Evolutionary conservation across 179 eudicot genomes (phyloP).

Genomic region (Vitellaria paradoxa): DNA sequence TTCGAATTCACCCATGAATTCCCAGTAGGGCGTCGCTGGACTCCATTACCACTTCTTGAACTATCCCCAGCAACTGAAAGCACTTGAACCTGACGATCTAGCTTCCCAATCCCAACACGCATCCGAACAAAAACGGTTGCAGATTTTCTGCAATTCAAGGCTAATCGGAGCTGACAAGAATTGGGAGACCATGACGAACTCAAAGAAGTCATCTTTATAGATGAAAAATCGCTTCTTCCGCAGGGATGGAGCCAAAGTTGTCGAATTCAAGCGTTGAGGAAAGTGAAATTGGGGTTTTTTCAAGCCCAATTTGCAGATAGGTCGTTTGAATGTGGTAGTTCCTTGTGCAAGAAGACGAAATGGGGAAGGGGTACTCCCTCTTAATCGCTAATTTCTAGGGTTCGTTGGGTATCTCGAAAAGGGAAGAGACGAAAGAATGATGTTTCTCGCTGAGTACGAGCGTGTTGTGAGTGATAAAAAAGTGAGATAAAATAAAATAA

Average conservation of each 20-base stretch:
- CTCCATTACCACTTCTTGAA: constrained; percentile 21
- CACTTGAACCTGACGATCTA: constrained; percentile 28
- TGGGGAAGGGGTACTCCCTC: background rate
- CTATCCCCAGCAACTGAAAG: constrained; percentile 33
- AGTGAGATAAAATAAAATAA: too few relatives aligned
- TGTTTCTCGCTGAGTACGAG: background rate
- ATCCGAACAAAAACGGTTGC: constrained; percentile 22
- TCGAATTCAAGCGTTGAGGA: background rate
- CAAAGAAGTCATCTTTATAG: constrained; percentile 33
- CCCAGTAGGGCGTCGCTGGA: constrained; percentile 20
- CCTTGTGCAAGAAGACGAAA: background rate
- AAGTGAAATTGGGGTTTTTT: background rate
- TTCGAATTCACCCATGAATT: constrained; percentile 37
- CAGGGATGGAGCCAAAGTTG: background rate
- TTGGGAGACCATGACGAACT: constrained; percentile 54
- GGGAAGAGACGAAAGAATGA: background rate
- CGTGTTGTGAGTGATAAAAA: too few relatives aligned
- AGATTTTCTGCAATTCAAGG: constrained; percentile 44
- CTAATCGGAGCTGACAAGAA: constrained; percentile 71
- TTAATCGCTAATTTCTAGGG: constrained; percentile 11
- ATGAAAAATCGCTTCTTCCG: background rate
- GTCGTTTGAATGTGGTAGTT: background rate
- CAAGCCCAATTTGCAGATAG: background rate
- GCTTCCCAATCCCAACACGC: constrained; percentile 22
- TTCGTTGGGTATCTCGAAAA: background rate